These are phyloP conservation scores for Magnolia changhungtana DNA, from an alignment of 164 flowering plant species.

Conservation along the genomic window DNA sequence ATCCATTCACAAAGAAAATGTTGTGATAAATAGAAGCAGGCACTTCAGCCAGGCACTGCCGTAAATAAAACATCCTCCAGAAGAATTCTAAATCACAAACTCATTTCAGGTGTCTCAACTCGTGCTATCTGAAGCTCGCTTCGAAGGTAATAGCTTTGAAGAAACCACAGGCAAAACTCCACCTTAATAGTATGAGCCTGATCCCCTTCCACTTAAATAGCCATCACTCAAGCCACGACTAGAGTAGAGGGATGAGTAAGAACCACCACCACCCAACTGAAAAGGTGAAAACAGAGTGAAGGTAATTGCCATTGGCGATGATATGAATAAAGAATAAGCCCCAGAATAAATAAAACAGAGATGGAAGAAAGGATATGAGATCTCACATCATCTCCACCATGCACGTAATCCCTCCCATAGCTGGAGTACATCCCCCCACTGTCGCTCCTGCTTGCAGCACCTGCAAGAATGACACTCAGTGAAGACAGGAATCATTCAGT, in stretches of 20 bases:
- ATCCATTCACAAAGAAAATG: constrained; percentile 2
- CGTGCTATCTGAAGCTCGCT: constrained; percentile 1
- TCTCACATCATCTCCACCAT: constrained; percentile 76
- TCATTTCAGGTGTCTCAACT: constrained; percentile 3
- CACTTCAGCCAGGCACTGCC: not conserved
- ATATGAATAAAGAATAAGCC: not conserved
- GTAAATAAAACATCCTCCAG: constrained; percentile 3
- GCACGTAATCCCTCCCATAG: constrained; percentile 63
- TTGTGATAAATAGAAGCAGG: not conserved
- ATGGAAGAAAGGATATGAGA: not conserved
- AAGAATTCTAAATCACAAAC: constrained; percentile 5
- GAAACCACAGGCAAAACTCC: not conserved
- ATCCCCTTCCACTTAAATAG: constrained; percentile 65
- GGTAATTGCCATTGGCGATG: not conserved
- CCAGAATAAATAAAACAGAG: not conserved
- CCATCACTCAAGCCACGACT: constrained; percentile 67
- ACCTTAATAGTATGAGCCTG: constrained; percentile 80
- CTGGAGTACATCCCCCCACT: constrained; percentile 71
- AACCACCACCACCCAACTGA: constrained; percentile 64
- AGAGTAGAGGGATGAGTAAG: constrained; percentile 80
- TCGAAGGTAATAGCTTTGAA: not conserved
- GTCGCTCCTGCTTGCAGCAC: constrained; percentile 63
- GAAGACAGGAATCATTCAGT: not conserved
- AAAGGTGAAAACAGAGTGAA: not conserved
- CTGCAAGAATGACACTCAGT: constrained; percentile 27